These are phyloP conservation scores for Curvularia verruculosa DNA, from an alignment of 2,329 filamentous ascomycete species.

Conservation along the genomic window DNA sequence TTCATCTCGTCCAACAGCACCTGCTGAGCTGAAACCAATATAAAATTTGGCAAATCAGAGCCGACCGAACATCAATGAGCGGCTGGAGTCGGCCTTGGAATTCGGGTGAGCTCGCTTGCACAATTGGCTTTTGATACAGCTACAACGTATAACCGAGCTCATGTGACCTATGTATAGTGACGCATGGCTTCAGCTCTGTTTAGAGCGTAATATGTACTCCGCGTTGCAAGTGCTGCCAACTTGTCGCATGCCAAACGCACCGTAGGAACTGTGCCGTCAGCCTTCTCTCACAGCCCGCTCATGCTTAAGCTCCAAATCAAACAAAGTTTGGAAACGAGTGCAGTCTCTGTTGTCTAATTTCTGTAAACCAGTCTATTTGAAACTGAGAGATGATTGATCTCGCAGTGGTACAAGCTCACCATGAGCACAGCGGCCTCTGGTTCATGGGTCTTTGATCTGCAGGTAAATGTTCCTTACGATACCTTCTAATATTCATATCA, in stretches of 20 bases:
- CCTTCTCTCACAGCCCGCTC: background rate
- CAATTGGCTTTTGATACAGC: background rate
- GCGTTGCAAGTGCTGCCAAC: background rate
- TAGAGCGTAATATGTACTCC: background rate
- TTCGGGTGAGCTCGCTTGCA: background rate
- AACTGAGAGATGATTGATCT: background rate
- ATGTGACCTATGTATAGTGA: background rate
- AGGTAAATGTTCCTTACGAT: background rate
- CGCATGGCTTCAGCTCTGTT: background rate
- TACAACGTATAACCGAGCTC: background rate
- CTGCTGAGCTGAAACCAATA: background rate
- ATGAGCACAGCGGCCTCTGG: background rate
- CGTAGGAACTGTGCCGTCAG: background rate
- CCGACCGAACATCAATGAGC: background rate
- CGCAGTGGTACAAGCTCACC: background rate
- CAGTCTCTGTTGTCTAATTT: too few species aligned
- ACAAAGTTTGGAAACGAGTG: too few species aligned
- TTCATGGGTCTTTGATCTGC: background rate
- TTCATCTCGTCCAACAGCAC: background rate
- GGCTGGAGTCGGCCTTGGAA: background rate
- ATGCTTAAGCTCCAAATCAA: too few species aligned
- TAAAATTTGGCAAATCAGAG: background rate
- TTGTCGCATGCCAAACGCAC: background rate
- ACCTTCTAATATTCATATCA: background rate
- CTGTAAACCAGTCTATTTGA: too few species aligned